These are phyloP conservation scores for Litsea cubeba DNA, from an alignment of 164 flowering plant species.

Conservation along the genomic window DNA sequence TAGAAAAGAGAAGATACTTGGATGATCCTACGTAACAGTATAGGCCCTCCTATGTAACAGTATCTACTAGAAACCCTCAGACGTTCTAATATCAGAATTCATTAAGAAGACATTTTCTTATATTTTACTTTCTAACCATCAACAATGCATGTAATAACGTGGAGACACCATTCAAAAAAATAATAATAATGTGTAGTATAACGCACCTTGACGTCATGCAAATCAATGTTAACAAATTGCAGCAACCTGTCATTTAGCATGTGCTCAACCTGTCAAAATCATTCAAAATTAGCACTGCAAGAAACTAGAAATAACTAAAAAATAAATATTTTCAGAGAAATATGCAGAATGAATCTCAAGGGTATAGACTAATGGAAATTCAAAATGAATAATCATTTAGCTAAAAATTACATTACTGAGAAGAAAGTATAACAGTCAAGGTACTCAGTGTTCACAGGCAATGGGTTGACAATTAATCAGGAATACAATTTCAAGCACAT, in stretches of 20 bases:
- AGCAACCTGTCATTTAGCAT: conserved; percentile 48
- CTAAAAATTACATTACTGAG: not conserved
- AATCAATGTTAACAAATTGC: conserved; percentile 46
- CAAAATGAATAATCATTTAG: not conserved
- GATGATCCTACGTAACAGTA: not conserved
- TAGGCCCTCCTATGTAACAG: not conserved
- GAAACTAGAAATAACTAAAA: conserved; percentile 1
- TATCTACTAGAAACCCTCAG: not conserved
- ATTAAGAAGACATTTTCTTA: not conserved
- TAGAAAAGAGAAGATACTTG: no score
- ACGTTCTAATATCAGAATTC: not conserved
- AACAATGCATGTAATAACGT: not conserved
- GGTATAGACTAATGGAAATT: not conserved
- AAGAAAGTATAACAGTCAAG: not conserved
- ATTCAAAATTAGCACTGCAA: conserved; percentile 10
- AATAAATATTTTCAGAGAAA: not conserved
- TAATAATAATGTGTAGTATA: not conserved
- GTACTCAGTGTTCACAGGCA: not conserved
- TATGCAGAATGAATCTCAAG: not conserved
- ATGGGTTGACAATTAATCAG: not conserved
- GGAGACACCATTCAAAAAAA: not conserved
- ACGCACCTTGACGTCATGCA: conserved; percentile 60
- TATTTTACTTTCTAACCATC: not conserved
- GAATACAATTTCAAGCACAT: not conserved
- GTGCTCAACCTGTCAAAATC: conserved; percentile 55